Evolutionary conservation across 2,329 filamentous ascomycete species (phyloP), one percentile per base, ranked within the genome.

Genomic region (Hypomyces perniciosus): DNA sequence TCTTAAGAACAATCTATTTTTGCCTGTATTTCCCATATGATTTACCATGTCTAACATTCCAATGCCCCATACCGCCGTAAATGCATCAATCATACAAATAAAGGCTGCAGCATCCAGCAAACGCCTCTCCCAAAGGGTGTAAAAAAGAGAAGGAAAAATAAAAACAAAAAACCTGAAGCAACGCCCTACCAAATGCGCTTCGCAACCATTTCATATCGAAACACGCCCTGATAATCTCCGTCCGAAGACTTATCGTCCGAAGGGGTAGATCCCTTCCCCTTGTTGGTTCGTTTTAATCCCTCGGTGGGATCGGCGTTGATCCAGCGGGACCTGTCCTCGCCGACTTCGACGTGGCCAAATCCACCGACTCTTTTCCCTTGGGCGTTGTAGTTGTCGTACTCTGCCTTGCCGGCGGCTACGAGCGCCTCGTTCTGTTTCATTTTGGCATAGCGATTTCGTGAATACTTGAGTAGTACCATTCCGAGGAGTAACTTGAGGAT

Each of bases 201-300:
- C 1, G 90, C 89, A 60, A 90, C 85, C 93, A 97, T 96, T 65
- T 90, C 90, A 72, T 96, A 99, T 61, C 93, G 78, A 77, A 82
- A 56, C 83, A 89, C 65, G 72, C 82, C 62, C 77, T 86, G 68
- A 82, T 81, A 65, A 80, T 73, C 71, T 4, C 53, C 57, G 2
- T 66, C 64, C 4, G 13, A 28, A 33, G 37, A 7, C 9, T 8
- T 28, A 33, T 77, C 77, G 47, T 72, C 72, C 34, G 76, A 71
- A 54, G 73, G 73, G 33, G 69, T 46, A n/a, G 58, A 61, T 5
- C 57, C 72, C 27, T 76, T 77, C 54, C 79, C 80, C 6, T 77
- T 62, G 61, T 67, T 71, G 4, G 59, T 80, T 74, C 62, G 81
- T 59, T 76, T 77, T 53, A 88, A 64, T 0, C 83, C 86, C 38